These are phyloP conservation scores for Lasiodiplodia sp. DNA, from an alignment of 2,329 filamentous ascomycete species.

Conservation along the genomic window DNA sequence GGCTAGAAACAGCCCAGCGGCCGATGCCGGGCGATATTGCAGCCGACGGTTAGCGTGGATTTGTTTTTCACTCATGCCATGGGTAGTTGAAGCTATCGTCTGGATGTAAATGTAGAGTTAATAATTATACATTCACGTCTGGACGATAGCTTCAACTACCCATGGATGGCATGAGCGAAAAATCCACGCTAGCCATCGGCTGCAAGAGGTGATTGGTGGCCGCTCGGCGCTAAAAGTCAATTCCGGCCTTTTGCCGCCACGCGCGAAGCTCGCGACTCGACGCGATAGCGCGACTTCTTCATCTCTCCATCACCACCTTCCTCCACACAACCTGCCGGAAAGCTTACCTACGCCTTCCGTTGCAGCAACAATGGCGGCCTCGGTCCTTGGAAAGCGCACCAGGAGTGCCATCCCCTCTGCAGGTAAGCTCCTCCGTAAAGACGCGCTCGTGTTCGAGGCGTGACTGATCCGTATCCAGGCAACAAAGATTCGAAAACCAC, in stretches of 20 bases:
- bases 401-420: conserved; percentile 40
- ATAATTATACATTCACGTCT: no score
- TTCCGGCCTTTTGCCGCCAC: conserved; percentile 10
- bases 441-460: conserved; percentile 37
- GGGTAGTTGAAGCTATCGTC: no score
- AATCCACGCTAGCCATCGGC: no score
- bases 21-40: no score
- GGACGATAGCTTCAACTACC: no score
- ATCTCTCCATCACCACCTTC: conserved; percentile 21
- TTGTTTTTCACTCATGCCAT: no score
- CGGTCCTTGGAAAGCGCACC: conserved; percentile 49
- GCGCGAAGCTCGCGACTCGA: conserved; percentile 16
- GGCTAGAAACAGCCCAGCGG: no score
- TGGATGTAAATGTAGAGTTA: no score
- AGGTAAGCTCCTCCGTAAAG: conserved; percentile 33
- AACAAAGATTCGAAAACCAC: conserved; percentile 17
- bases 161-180: no score
- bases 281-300: conserved; percentile 23
- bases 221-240: conserved; percentile 2
- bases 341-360: conserved; percentile 1
- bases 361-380: conserved; percentile 39
- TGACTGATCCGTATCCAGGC: conserved; percentile 17
- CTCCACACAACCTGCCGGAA: background rate
- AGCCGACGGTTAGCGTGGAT: no score
- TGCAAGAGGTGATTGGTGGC: background rate